phyloP scores from a whole-genome alignment of 305 asterid species.

The Nicotiana rustica region DNA sequence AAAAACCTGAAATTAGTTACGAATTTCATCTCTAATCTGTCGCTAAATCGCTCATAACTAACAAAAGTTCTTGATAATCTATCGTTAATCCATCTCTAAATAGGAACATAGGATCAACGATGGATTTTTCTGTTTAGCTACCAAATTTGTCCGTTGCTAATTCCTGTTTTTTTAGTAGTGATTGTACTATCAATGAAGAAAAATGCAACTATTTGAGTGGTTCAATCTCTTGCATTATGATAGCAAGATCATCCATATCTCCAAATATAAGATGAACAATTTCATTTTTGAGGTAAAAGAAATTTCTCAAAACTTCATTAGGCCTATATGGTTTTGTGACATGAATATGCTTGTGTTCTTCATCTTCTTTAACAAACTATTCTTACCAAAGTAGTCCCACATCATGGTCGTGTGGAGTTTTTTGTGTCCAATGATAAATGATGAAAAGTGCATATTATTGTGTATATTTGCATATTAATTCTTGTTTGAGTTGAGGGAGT shows the following conservation, averaged over 20 bases:
- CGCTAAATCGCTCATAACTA: no score
- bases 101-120: no score
- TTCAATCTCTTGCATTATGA: background rate
- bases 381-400: background rate
- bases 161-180: background rate
- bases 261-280: background rate
- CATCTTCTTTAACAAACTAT: background rate
- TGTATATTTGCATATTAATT: no score
- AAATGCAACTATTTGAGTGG: background rate
- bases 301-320: background rate
- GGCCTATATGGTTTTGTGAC: background rate
- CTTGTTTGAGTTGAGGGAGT: no score
- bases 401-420: background rate
- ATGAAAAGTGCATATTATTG: no score
- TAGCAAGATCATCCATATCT: background rate
- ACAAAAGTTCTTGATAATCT: no score
- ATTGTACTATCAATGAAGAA: background rate
- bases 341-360: background rate
- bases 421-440: background rate
- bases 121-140: no score
- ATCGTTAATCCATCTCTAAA: no score
- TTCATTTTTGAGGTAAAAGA: background rate
- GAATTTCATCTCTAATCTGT: no score
- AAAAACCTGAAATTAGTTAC: no score
- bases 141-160: no score